These are phyloP conservation scores for Gilbertella persicaria DNA, from an alignment of 371 early-diverging fungal species.

Conservation along the genomic window DNA sequence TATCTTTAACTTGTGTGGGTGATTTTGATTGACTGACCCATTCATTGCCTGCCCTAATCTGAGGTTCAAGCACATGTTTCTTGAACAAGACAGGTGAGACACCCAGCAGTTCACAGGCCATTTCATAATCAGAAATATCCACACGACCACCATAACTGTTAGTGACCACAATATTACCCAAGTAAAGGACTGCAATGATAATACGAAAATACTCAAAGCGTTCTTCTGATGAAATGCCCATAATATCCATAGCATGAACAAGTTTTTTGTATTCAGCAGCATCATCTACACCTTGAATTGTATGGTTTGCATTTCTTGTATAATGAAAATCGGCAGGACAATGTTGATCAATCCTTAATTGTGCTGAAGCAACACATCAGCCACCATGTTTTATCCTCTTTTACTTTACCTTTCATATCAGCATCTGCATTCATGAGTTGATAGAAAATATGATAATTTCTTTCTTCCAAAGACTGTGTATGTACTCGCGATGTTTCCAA, in stretches of 20 bases:
- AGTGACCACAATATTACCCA: conserved; percentile 92
- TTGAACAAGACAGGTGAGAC: conserved; percentile 90
- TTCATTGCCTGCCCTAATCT: conserved; percentile 96
- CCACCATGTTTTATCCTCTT: not conserved
- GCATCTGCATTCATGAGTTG: conserved; percentile 93
- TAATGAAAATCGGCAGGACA: conserved; percentile 80
- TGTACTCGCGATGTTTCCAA: conserved; percentile 99
- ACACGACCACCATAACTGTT: conserved; percentile 86
- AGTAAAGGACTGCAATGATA: conserved; percentile 92
- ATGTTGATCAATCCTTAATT: conserved; percentile 58
- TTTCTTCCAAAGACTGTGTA: conserved; percentile 87
- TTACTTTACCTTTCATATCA: conserved; percentile 46
- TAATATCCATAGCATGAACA: conserved; percentile 69
- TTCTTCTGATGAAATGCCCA: conserved; percentile 84
- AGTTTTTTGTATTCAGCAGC: conserved; percentile 71
- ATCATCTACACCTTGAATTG: conserved; percentile 95
- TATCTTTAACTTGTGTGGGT: conserved; percentile 85
- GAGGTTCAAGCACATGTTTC: conserved; percentile 88
- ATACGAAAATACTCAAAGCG: conserved; percentile 83
- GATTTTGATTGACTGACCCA: conserved; percentile 95
- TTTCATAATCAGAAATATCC: conserved; percentile 83
- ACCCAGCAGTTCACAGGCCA: conserved; percentile 93
- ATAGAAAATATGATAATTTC: conserved; percentile 99
- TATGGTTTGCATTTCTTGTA: conserved; percentile 79
- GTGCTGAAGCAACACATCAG: not conserved